Evolutionary conservation across 306 rosid species (phyloP).

Genomic region (Astragalus membranaceus): DNA sequence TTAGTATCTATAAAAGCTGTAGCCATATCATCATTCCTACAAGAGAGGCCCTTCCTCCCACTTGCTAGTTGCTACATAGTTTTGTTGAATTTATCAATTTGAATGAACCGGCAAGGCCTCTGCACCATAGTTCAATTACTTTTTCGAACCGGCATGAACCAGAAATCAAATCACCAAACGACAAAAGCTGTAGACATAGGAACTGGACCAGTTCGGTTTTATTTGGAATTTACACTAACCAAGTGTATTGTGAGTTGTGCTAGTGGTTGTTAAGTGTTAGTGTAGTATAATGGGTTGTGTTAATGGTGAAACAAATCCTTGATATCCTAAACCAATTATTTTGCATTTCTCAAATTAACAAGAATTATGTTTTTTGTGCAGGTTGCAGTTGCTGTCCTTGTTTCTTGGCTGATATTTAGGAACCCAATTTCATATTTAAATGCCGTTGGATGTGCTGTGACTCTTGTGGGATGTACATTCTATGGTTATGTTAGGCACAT

Average conservation of each 20-base stretch:
- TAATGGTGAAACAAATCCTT: not conserved
- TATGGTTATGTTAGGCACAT: conserved; percentile 82
- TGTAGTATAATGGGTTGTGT: not conserved
- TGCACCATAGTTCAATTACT: no score
- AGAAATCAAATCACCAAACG: no score
- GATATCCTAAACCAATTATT: not conserved
- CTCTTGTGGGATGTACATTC: conserved; percentile 91
- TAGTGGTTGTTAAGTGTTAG: not conserved
- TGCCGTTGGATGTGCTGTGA: conserved; percentile 75
- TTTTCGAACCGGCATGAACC: no score
- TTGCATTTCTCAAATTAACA: not conserved
- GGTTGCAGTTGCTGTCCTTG: conserved; percentile 97
- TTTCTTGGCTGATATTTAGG: conserved; percentile 87
- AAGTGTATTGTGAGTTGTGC: not conserved
- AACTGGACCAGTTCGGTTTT: no score
- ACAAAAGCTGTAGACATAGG: no score
- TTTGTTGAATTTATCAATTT: not conserved
- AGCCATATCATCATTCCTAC: no score
- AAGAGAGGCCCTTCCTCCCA: not conserved
- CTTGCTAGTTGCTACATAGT: not conserved
- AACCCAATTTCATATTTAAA: conserved; percentile 82
- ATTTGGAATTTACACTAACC: no score
- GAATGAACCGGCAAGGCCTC: no score
- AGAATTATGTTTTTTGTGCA: conserved; percentile 23
- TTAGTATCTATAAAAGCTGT: no score